Base-by-base conservation (phyloP, 441 rosid species). In the Isatis lusitanica region DNA sequence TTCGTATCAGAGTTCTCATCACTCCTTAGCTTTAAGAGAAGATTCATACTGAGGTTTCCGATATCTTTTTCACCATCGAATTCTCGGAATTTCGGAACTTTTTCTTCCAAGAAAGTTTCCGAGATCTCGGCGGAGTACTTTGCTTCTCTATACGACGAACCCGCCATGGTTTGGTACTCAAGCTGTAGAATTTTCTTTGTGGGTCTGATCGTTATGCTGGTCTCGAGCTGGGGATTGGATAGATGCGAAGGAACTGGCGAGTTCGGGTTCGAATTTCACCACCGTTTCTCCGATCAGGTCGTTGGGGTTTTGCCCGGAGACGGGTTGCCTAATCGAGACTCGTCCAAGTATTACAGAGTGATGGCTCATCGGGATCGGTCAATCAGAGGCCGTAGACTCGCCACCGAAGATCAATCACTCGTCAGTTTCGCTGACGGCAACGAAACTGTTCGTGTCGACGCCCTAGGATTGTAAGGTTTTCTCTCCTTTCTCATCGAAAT, bases 191-290 rank as follows among this genome's bases (percentile, higher is more conserved):
- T 68, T 68, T 1, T 10, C 79, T 60, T 64, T 6, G 0, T 65
- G 64, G 77, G 74, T 77, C 3, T 78, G 36, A 0, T 68, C 63
- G 0, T 68, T 31, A 0, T 73, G 6, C 2, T 65, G 33, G 0
- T 47, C 42, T 33, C 68, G 51, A 74, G 78, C 61, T 78, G 75
- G 79, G 76, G 31, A 0, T 63, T 64, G 47, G 65, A 65, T 52
- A 74, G 9, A 59, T 75, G 69, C 4, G 73, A 79, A 11, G 82
- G 73, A 67, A 11, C 12, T 42, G 85, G 84, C 70, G 84, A 88
- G 83, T 90, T 94, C 75, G 86, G 84, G 78, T 90, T 92, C 83
- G 74, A 88, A 77, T 88, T 89, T 92, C 95, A 89, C 80, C 93
- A 86, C 78, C 91, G 87, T 21, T 90, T 79, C 86, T 87, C 96